Evolutionary conservation across 1,139 yeast species (phyloP).

Genomic region (Zygotorulaspora mrakii): DNA sequence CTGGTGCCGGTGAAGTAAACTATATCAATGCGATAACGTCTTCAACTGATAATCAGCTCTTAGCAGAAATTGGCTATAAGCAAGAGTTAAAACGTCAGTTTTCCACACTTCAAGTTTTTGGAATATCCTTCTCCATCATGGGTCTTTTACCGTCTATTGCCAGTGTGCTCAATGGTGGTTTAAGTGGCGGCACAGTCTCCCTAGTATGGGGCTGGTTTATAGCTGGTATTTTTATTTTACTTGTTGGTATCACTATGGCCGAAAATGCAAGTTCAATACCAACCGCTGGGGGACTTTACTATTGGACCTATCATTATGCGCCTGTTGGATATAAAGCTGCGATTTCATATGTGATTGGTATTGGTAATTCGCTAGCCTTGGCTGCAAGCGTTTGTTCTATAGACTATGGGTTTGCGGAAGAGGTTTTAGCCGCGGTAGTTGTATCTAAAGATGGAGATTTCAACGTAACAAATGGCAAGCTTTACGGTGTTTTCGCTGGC

Average conservation of each 20-base stretch:
- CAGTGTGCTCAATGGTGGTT: slow-evolving; percentile 37
- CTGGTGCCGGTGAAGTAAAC: slow-evolving; percentile 26
- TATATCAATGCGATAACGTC: slow-evolving; percentile 21
- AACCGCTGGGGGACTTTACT: slow-evolving; percentile 67
- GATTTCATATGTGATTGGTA: slow-evolving; percentile 55
- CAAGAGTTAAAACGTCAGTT: slow-evolving; percentile 48
- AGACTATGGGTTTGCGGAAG: slow-evolving; percentile 55
- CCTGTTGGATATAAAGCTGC: slow-evolving; percentile 44
- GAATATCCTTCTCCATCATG: slow-evolving; percentile 50
- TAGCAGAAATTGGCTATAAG: slow-evolving; percentile 54
- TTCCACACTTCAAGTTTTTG: slow-evolving; percentile 48
- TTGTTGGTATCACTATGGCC: slow-evolving; percentile 60
- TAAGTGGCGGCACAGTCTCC: slow-evolving; percentile 53
- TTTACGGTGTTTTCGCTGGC: slow-evolving; percentile 56
- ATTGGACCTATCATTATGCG: slow-evolving; percentile 55
- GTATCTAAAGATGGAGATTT: slow-evolving; percentile 47
- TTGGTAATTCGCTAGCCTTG: slow-evolving; percentile 55
- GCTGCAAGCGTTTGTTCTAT: slow-evolving; percentile 56
- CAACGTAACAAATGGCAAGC: slow-evolving; percentile 45
- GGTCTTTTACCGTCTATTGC: slow-evolving; percentile 49
- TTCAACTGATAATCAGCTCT: slow-evolving; percentile 43
- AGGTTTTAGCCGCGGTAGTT: slow-evolving; percentile 51
- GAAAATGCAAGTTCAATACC: slow-evolving; percentile 65
- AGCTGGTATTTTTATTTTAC: slow-evolving; percentile 52
- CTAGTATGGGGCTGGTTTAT: slow-evolving; percentile 77